Evolutionary conservation across 2,329 filamentous ascomycete genomes (phyloP).

Genomic region (Tolypocladium sp.): DNA sequence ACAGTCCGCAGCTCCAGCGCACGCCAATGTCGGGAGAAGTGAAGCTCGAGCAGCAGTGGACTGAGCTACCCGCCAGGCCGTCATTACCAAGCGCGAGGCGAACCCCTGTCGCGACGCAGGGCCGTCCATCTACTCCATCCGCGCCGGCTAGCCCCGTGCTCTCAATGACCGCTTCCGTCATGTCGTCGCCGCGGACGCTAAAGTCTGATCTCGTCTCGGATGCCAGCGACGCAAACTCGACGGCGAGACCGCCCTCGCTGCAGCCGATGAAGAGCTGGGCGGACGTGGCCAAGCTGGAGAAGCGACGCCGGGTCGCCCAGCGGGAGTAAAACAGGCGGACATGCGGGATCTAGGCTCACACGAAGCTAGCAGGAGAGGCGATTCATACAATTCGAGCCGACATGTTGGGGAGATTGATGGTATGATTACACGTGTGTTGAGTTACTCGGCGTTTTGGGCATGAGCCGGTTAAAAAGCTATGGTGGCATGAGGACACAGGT

Average conservation of each 20-base stretch:
- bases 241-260: slow-evolving; percentile 18
- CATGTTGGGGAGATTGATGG: neutral
- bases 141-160: slow-evolving; percentile 13
- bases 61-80: slow-evolving; percentile 10
- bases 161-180: slow-evolving; percentile 16
- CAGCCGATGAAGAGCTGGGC: slow-evolving; percentile 30
- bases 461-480: neutral
- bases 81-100: neutral
- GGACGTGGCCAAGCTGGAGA: slow-evolving; percentile 24
- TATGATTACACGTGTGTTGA: neutral
- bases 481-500: neutral
- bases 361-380: neutral
- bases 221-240: slow-evolving; percentile 7
- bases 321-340: neutral
- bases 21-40: slow-evolving; percentile 5
- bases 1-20: slow-evolving; percentile 18
- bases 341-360: neutral
- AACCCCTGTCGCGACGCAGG: neutral
- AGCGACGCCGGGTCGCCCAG: neutral
- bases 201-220: slow-evolving; percentile 6
- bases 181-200: slow-evolving; percentile 20
- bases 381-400: neutral
- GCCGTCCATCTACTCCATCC: slow-evolving; percentile 1
- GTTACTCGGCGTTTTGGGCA: neutral
- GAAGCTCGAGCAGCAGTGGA: slow-evolving; percentile 12